These are phyloP conservation scores for Samsoniella hepiali DNA, from an alignment of 2,329 filamentous ascomycete genomes.

Conservation along the genomic window DNA sequence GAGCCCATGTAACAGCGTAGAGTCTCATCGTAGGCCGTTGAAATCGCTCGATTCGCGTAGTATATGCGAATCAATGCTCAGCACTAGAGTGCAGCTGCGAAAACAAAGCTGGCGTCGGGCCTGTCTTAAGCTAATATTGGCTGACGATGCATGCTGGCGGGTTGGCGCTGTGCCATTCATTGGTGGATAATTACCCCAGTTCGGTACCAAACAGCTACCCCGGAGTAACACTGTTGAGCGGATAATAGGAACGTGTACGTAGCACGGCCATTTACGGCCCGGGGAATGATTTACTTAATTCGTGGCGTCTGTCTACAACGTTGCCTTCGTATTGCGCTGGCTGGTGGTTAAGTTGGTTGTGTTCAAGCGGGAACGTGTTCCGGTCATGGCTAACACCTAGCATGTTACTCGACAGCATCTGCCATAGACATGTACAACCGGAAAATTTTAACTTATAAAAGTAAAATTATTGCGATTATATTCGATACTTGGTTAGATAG, in stretches of 20 bases:
- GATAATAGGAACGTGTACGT: background rate
- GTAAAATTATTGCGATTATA: background rate
- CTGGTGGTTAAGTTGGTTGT: too few species aligned
- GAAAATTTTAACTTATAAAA: too few species aligned
- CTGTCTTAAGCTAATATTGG: conserved; percentile 4
- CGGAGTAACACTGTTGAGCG: background rate
- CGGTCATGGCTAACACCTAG: too few species aligned
- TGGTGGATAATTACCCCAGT: conserved; percentile 12
- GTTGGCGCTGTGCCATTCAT: background rate
- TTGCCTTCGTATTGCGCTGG: background rate
- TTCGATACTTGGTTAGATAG: background rate
- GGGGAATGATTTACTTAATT: background rate
- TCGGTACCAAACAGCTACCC: background rate
- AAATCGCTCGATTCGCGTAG: background rate
- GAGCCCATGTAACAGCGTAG: background rate
- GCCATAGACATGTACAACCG: too few species aligned
- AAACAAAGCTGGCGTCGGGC: background rate
- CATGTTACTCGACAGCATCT: too few species aligned
- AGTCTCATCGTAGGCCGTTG: conserved; percentile 1
- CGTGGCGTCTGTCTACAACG: background rate
- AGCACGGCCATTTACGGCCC: background rate
- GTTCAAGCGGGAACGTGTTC: too few species aligned
- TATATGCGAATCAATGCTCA: background rate
- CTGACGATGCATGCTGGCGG: background rate
- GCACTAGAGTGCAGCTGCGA: background rate